Evolutionary conservation across 768 basidiomycete species (phyloP).

Genomic region (Harrya chromipes): DNA sequence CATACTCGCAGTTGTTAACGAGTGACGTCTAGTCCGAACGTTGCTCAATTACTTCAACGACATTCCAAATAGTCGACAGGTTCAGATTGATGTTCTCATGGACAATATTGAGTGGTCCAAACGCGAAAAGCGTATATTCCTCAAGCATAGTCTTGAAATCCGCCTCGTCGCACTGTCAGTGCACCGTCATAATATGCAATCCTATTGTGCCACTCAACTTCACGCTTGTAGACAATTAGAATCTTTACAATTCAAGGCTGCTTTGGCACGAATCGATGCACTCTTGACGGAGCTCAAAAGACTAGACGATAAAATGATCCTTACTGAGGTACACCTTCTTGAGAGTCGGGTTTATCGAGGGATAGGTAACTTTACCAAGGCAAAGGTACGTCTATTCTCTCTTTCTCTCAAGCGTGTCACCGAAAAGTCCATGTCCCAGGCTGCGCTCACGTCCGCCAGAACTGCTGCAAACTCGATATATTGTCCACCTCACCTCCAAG

Average conservation of each 20-base stretch:
- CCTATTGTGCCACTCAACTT: conserved; percentile 1
- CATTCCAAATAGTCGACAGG: conserved; percentile 70
- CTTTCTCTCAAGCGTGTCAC: background rate
- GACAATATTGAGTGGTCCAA: conserved; percentile 95
- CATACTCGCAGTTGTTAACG: background rate
- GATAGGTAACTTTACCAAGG: conserved; percentile 82
- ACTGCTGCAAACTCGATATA: conserved; percentile 97
- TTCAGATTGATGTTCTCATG: conserved; percentile 80
- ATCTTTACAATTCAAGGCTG: conserved; percentile 68
- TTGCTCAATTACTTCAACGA: conserved; percentile 85
- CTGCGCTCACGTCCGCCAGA: conserved; percentile 83
- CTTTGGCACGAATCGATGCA: conserved; percentile 76
- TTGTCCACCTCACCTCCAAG: conserved; percentile 71
- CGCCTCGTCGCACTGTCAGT: conserved; percentile 73
- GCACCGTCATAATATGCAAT: background rate
- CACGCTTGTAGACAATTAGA: conserved; percentile 60
- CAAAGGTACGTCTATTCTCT: conserved; percentile 58
- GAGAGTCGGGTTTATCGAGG: conserved; percentile 91
- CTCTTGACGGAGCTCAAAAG: conserved; percentile 91
- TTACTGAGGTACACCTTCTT: conserved; percentile 94
- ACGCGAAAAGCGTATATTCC: conserved; percentile 88
- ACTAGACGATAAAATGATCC: conserved; percentile 95
- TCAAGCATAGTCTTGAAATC: conserved; percentile 92
- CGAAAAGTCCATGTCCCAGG: conserved; percentile 38
- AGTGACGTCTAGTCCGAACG: conserved; percentile 66